Conservation (phyloP, 805 yeast species). For the Cyberlindnera veronae region DNA sequence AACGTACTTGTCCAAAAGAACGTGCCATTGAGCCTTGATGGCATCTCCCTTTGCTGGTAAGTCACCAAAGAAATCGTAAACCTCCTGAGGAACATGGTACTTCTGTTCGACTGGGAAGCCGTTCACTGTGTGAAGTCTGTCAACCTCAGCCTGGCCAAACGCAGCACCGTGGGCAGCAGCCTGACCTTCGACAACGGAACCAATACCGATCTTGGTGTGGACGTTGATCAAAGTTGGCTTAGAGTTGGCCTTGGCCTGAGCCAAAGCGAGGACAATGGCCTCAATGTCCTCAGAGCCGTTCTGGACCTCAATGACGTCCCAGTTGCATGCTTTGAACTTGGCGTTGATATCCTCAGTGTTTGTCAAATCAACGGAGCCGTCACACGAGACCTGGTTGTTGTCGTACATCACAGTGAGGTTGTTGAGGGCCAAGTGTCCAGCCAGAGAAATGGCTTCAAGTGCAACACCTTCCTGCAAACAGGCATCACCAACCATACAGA, state of each 20-base stretch:
- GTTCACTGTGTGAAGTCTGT: conserved; percentile 72
- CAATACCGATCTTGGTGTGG: conserved; percentile 89
- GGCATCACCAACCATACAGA: conserved; percentile 88
- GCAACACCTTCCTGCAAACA: conserved; percentile 98
- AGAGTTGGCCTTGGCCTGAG: conserved; percentile 71
- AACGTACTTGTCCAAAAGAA: conserved; percentile 54
- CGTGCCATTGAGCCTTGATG: conserved; percentile 70
- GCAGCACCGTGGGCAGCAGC: conserved; percentile 96
- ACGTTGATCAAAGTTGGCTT: conserved; percentile 90
- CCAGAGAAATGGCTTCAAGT: conserved; percentile 87
- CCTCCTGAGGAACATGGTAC: conserved; percentile 80
- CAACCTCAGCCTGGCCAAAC: conserved; percentile 85
- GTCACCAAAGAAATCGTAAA: conserved; percentile 61
- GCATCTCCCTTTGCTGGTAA: conserved; percentile 57
- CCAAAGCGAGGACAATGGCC: conserved; percentile 70
- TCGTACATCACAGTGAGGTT: conserved; percentile 94
- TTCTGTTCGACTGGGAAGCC: conserved; percentile 85
- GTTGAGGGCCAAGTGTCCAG: conserved; percentile 91
- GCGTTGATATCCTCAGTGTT: conserved; percentile 88
- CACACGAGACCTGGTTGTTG: conserved; percentile 94
- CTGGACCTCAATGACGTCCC: conserved; percentile 76
- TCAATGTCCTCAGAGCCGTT: conserved; percentile 78
- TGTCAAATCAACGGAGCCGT: conserved; percentile 83
- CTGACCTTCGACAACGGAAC: conserved; percentile 80
- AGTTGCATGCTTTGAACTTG: conserved; percentile 88